Conservation (phyloP, 169 alveolate species). For the Cardiosporidium cionae region DNA sequence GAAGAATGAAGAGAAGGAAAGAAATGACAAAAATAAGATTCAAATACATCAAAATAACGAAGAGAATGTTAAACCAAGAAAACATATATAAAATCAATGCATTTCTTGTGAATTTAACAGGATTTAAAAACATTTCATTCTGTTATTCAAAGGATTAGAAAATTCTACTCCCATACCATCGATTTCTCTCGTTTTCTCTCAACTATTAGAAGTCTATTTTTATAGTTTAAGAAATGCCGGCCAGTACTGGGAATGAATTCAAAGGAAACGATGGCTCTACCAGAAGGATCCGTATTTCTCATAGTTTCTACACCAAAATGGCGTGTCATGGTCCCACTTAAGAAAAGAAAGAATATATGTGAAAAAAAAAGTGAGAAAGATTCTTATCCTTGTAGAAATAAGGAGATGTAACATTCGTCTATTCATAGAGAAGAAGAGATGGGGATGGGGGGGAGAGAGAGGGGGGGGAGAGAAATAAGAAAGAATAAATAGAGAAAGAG, state of each 20-base stretch:
- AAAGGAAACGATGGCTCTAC: conserved; percentile 19
- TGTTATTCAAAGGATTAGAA: no score
- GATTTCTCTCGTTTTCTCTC: conserved; percentile 21
- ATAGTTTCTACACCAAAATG: conserved; percentile 35
- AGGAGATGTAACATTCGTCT: no score
- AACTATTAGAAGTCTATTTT: conserved; percentile 4
- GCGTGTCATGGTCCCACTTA: conserved; percentile 12
- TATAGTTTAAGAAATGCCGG: conserved; percentile 24
- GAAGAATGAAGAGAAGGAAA: no score
- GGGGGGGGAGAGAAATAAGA: neutral
- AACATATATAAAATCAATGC: no score
- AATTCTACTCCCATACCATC: conserved; percentile 2
- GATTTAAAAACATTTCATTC: no score
- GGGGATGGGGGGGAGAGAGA: neutral
- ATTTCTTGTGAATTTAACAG: no score
- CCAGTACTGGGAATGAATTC: conserved; percentile 37
- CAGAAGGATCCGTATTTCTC: conserved; percentile 22
- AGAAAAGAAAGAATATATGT: neutral
- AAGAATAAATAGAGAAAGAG: neutral
- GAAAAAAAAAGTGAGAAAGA: neutral
- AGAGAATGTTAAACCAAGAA: no score
- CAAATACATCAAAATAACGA: no score
- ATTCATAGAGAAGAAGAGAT: neutral
- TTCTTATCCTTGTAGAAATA: neutral
- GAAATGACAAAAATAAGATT: no score